These are phyloP conservation scores for Scutellaria baicalensis DNA, from an alignment of 257 asterid species.

Conservation along the genomic window DNA sequence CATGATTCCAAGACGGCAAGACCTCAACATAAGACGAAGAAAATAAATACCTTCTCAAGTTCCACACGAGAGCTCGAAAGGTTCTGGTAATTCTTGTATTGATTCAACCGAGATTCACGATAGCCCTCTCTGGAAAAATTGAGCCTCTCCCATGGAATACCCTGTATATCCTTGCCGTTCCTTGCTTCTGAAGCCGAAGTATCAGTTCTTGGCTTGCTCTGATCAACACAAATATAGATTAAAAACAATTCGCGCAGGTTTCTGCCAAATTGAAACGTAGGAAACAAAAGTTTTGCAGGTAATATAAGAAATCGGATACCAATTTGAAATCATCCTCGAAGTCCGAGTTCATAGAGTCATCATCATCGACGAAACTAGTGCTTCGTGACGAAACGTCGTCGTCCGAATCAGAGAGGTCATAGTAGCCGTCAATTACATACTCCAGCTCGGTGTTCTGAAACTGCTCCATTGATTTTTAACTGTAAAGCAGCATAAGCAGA, in stretches of 20 bases:
- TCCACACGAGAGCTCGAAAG: slow-evolving; percentile 45
- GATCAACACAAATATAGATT: background rate
- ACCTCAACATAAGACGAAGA: background rate
- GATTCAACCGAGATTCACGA: slow-evolving; percentile 68
- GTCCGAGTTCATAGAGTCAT: slow-evolving; percentile 45
- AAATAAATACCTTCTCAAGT: slow-evolving; percentile 37
- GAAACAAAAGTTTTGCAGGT: too few species aligned
- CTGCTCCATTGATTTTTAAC: slow-evolving; percentile 44
- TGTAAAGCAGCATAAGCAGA: too few species aligned
- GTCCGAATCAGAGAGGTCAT: slow-evolving; percentile 34
- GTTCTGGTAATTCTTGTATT: slow-evolving; percentile 71
- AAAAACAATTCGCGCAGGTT: too few species aligned
- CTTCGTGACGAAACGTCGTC: slow-evolving; percentile 26
- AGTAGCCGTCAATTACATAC: slow-evolving; percentile 42
- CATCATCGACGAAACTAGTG: slow-evolving; percentile 22
- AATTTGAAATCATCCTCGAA: slow-evolving; percentile 56
- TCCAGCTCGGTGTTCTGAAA: slow-evolving; percentile 55
- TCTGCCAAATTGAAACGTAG: background rate
- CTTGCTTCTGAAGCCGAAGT: slow-evolving; percentile 80
- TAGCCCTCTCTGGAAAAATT: slow-evolving; percentile 65
- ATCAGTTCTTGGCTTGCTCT: slow-evolving; percentile 55
- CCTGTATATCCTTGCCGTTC: slow-evolving; percentile 94
- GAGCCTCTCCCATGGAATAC: slow-evolving; percentile 93
- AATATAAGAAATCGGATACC: slow-evolving; percentile 22
- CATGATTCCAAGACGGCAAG: too few species aligned